Conservation (phyloP, 2,329 filamentous ascomycete species). For the Trichophaea hybrida region DNA sequence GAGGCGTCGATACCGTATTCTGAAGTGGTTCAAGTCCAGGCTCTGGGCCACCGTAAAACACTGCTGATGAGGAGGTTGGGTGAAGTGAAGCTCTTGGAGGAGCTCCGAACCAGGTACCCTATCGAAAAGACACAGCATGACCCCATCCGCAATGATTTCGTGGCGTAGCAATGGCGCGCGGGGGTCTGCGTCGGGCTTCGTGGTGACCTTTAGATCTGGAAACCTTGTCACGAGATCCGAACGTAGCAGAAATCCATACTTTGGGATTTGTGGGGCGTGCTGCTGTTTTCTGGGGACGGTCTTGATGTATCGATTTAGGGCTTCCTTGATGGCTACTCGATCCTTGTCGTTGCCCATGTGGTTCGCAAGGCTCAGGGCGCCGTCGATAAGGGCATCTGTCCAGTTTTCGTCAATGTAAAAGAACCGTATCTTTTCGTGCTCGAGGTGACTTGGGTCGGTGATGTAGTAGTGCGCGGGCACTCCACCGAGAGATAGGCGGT, state of each 20-base stretch:
- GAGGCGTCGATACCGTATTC: slow-evolving; percentile 22
- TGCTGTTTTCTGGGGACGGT: slow-evolving; percentile 9
- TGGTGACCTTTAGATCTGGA: slow-evolving; percentile 31
- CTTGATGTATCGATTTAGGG: slow-evolving; percentile 30
- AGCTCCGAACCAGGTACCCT: slow-evolving; percentile 23
- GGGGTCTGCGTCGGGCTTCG: not conserved
- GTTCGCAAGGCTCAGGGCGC: slow-evolving; percentile 34
- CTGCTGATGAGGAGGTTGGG: slow-evolving; percentile 33
- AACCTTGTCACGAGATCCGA: slow-evolving; percentile 31
- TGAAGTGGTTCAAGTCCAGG: slow-evolving; percentile 9
- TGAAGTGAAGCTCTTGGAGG: slow-evolving; percentile 28
- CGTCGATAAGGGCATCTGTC: slow-evolving; percentile 35
- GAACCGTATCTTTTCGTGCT: slow-evolving; percentile 33
- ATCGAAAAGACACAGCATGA: slow-evolving; percentile 31
- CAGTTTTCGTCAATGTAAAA: slow-evolving; percentile 36
- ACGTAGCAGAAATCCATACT: slow-evolving; percentile 33
- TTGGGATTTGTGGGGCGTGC: slow-evolving; percentile 29
- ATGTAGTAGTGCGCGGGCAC: slow-evolving; percentile 35
- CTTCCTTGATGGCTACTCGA: slow-evolving; percentile 28
- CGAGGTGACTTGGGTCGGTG: slow-evolving; percentile 31
- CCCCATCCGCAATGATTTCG: slow-evolving; percentile 29
- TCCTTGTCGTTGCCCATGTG: slow-evolving; percentile 30
- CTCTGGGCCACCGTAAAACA: slow-evolving; percentile 21
- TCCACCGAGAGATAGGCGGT: slow-evolving; percentile 31
- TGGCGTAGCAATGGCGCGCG: slow-evolving; percentile 28